Base-by-base conservation (phyloP, 140 eudicot species). In the Cichorium intybus region DNA sequence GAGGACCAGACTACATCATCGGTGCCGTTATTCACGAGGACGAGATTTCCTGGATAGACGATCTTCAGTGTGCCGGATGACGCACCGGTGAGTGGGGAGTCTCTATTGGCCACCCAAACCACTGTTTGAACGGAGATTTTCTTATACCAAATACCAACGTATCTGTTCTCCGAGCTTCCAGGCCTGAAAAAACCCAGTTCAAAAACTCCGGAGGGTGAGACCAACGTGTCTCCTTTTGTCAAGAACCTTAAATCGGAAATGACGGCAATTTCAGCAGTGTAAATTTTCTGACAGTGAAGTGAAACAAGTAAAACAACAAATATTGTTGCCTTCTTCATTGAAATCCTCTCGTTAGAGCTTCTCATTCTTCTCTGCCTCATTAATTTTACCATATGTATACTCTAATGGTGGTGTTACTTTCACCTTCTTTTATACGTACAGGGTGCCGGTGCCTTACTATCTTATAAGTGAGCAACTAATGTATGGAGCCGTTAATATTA, bases 121-220 rank as follows among this genome's bases (percentile, higher is more conserved):
- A 69, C 18, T 0, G 67, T 69, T 39, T 41, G 17, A 6, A 23
- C 12, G 4, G 75, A 57, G 11, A 69, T 46, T 6, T 58, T 46
- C 17, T 47, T 69, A 67, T 58, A 69, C 68, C 67, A 69, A 10
- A 69, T 58, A 22, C 75, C 75, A 3, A 75, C n/a, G 24, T 68
- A 75, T 22, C 45, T 57, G 10, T 41, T 68, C 10, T 0, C 5
- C 28, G 75, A 62, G 24, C 18, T 16, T 48, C 63, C 68, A 0
- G 60, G 64, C 17, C 29, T 69, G 80, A 75, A 68, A 68, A 68
- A 68, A 9, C 80, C 80, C 21, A 75, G 50, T 60, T 28, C 75
- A 31, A 75, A 75, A 47, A 29, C 35, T 68, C 70, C 69, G 10
- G 33, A 24, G 0, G 75, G 64, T 0, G 80, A 75, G 17, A 75